Evolutionary conservation across 352 stramenopile genomes (phyloP).

Genomic region (Globisporangium solare): DNA sequence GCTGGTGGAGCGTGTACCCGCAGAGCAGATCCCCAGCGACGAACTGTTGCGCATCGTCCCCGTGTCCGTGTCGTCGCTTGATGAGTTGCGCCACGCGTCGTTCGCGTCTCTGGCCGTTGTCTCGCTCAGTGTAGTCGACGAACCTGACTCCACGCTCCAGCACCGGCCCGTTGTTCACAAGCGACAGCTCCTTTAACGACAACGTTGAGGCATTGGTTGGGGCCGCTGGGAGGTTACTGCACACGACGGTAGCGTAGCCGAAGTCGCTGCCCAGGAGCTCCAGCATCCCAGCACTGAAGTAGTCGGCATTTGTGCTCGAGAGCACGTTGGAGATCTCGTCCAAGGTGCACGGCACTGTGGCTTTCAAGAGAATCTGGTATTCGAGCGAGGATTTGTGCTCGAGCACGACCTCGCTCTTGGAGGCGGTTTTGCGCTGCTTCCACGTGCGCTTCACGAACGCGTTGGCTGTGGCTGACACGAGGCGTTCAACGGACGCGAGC

Average conservation of each 20-base stretch:
- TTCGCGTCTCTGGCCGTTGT: not conserved
- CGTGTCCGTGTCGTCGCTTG: not conserved
- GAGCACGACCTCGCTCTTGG: conserved; percentile 10
- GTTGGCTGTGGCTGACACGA: conserved; percentile 9
- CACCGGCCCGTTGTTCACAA: conserved; percentile 9
- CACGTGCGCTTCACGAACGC: conserved; percentile 14
- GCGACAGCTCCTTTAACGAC: conserved; percentile 18
- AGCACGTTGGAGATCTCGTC: conserved; percentile 19
- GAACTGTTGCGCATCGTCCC: conserved; percentile 1
- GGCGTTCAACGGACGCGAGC: conserved; percentile 7
- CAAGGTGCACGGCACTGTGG: conserved; percentile 18
- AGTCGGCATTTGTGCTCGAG: conserved; percentile 18
- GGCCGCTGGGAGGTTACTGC: conserved; percentile 6
- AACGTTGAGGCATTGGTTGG: not conserved
- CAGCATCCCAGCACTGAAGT: conserved; percentile 27
- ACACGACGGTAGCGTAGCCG: conserved; percentile 20
- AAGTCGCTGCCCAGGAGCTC: conserved; percentile 23
- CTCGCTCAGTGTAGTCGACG: conserved; percentile 20
- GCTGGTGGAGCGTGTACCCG: conserved; percentile 22
- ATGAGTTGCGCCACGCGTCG: conserved; percentile 17
- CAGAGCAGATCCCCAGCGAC: conserved; percentile 8
- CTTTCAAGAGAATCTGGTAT: conserved; percentile 19
- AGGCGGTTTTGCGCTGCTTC: conserved; percentile 7
- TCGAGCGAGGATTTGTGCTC: conserved; percentile 13
- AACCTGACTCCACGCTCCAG: conserved; percentile 12